Evolutionary conservation across 306 rosid genomes (phyloP).

Genomic region (Adenanthera pavonina): DNA sequence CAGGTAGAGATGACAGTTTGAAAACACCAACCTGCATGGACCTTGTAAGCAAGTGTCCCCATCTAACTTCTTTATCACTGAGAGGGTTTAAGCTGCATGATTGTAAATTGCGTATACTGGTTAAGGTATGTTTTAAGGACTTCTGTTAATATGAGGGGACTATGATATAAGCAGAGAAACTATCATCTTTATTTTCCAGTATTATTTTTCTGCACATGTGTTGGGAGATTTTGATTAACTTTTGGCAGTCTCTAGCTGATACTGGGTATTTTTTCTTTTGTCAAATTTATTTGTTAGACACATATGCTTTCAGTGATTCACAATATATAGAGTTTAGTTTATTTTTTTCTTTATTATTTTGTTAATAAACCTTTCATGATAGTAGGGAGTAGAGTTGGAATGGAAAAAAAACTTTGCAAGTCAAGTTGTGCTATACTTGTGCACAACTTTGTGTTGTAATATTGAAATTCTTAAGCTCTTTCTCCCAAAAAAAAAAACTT

Average conservation of each 20-base stretch:
- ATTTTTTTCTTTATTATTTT: not conserved
- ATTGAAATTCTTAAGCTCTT: not conserved
- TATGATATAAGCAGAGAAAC: not conserved
- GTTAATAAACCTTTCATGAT: not conserved
- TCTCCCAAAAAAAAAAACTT: not conserved
- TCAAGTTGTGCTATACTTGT: not conserved
- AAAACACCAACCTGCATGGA: conserved; percentile 75
- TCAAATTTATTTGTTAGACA: not conserved
- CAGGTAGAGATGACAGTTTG: conserved; percentile 97
- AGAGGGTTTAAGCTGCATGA: conserved; percentile 91
- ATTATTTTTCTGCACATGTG: not conserved
- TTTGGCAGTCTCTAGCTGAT: conserved; percentile 2
- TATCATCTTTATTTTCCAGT: not conserved
- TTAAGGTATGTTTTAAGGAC: conserved; percentile 62
- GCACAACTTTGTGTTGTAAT: not conserved
- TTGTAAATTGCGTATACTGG: conserved; percentile 69
- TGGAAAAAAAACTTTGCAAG: not conserved
- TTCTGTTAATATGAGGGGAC: not conserved
- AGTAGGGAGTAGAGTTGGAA: not conserved
- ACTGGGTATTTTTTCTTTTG: not conserved
- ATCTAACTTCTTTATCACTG: conserved; percentile 70
- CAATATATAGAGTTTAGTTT: not conserved
- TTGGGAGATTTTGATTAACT: not conserved
- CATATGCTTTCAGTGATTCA: not conserved
- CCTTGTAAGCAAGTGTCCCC: conserved; percentile 71